These are phyloP conservation scores for Nicotiana paniculata DNA, from an alignment of 257 asterid species.

Conservation along the genomic window DNA sequence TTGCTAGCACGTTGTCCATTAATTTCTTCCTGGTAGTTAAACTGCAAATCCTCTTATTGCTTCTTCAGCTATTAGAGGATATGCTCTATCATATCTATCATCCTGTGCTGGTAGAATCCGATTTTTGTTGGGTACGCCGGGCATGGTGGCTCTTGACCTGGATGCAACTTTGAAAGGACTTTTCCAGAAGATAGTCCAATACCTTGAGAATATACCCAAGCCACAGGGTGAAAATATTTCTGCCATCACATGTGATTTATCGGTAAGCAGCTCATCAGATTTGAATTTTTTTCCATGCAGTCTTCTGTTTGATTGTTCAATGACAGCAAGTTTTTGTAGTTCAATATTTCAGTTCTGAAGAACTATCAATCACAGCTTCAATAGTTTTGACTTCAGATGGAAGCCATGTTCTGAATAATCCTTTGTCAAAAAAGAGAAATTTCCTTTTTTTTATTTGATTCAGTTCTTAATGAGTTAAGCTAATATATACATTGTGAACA, in stretches of 20 bases:
- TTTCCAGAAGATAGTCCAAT: slow-evolving; percentile 86
- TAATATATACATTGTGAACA: neutral
- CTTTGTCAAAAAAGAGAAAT: neutral
- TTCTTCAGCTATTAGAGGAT: slow-evolving; percentile 90
- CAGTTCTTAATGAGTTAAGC: neutral
- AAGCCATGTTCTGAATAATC: neutral
- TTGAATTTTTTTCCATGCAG: neutral
- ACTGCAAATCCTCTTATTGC: slow-evolving; percentile 7
- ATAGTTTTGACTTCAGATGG: neutral
- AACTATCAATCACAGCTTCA: neutral
- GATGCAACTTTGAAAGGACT: slow-evolving; percentile 86
- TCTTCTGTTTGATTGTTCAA: neutral
- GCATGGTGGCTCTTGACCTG: slow-evolving; percentile 98
- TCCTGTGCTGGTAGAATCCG: slow-evolving; percentile 98
- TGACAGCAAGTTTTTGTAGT: neutral
- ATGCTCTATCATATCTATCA: slow-evolving; percentile 90
- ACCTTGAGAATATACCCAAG: slow-evolving; percentile 89
- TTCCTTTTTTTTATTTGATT: neutral
- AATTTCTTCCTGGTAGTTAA: slow-evolving; percentile 6
- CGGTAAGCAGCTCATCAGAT: slow-evolving; percentile 51
- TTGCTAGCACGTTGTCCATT: neutral
- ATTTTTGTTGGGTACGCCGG: slow-evolving; percentile 94
- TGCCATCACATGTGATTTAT: slow-evolving; percentile 78
- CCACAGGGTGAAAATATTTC: slow-evolving; percentile 94
- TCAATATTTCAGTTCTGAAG: neutral